These are phyloP conservation scores for Pseudogymnoascus sp. DNA, from an alignment of 2,329 filamentous ascomycete species.

Conservation along the genomic window DNA sequence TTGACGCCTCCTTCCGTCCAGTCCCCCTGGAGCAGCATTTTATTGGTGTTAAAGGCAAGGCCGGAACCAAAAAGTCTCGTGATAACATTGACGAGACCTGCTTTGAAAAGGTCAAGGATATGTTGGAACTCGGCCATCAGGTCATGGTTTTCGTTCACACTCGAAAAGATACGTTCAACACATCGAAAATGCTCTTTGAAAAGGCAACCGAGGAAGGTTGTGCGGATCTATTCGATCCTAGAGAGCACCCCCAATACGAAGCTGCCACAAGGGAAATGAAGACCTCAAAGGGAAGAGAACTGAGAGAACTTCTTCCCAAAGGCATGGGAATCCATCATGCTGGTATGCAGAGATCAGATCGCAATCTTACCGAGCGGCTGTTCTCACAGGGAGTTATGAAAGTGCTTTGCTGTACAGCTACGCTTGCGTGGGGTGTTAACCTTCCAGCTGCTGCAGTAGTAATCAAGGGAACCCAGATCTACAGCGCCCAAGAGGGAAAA, in stretches of 20 bases:
- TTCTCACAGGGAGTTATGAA: slow-evolving; percentile 90
- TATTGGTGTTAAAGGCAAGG: slow-evolving; percentile 87
- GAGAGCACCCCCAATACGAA: slow-evolving; percentile 68
- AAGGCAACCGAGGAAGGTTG: slow-evolving; percentile 76
- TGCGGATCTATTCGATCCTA: slow-evolving; percentile 74
- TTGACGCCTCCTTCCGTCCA: slow-evolving; percentile 89
- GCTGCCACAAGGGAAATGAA: slow-evolving; percentile 77
- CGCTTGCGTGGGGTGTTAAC: slow-evolving; percentile 97
- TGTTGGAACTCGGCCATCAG: slow-evolving; percentile 87
- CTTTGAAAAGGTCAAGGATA: slow-evolving; percentile 90
- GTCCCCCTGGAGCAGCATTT: slow-evolving; percentile 97
- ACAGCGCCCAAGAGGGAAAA: slow-evolving; percentile 92
- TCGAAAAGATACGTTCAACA: slow-evolving; percentile 82
- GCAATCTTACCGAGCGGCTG: slow-evolving; percentile 89
- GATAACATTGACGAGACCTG: slow-evolving; percentile 82
- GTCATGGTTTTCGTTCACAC: slow-evolving; percentile 99
- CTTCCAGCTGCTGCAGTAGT: slow-evolving; percentile 91
- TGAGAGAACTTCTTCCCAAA: slow-evolving; percentile 81
- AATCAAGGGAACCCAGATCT: slow-evolving; percentile 96
- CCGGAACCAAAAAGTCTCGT: slow-evolving; percentile 68
- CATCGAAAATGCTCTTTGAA: slow-evolving; percentile 75
- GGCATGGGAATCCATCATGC: slow-evolving; percentile 94
- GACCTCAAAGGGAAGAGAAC: slow-evolving; percentile 71
- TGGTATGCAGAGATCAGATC: slow-evolving; percentile 87
- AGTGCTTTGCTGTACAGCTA: slow-evolving; percentile 96